Percentiles rank a stretch among this genome's conserved stretches.
These are phyloP conservation scores for Fusarium marasasianum DNA, from an alignment of 2,329 filamentous ascomycete genomes.

Conservation along the genomic window DNA sequence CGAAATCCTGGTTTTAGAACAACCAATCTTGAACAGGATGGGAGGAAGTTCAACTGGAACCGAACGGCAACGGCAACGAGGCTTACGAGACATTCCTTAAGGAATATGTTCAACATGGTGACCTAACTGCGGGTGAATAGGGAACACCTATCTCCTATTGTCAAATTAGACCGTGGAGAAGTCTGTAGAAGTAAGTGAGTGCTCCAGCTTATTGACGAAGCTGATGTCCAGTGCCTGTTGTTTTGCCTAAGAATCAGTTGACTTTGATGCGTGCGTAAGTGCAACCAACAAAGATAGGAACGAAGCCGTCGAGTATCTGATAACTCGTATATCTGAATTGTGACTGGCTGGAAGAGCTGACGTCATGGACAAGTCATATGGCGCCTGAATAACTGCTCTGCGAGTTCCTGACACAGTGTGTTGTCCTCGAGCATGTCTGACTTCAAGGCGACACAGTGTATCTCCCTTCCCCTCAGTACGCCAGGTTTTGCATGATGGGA, in stretches of 20 bases:
- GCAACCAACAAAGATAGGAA: neutral
- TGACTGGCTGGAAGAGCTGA: conserved; percentile 19
- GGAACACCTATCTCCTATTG: neutral
- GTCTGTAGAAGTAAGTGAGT: neutral
- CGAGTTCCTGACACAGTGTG: conserved; percentile 39
- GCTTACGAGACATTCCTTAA: conserved; percentile 5
- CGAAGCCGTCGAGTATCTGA: neutral
- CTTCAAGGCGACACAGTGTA: conserved; percentile 32
- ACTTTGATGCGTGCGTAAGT: neutral
- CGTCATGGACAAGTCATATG: conserved; percentile 42
- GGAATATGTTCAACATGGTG: neutral
- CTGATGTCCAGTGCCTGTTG: neutral
- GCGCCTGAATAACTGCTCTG: conserved; percentile 16
- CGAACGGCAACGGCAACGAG: conserved; percentile 9
- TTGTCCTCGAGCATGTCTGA: conserved; percentile 2
- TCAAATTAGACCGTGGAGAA: neutral
- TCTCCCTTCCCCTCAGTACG: conserved; percentile 3
- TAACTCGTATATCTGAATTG: conserved; percentile 19
- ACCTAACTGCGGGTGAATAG: neutral
- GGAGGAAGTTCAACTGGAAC: conserved; percentile 1
- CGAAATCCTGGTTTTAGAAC: conserved; percentile 15
- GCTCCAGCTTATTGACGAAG: neutral
- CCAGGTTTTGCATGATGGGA: neutral
- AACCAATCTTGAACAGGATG: neutral
- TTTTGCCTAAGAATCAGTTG: neutral